Evolutionary conservation across 257 asterid genomes (phyloP).

Genomic region (Solanum habrochaites): DNA sequence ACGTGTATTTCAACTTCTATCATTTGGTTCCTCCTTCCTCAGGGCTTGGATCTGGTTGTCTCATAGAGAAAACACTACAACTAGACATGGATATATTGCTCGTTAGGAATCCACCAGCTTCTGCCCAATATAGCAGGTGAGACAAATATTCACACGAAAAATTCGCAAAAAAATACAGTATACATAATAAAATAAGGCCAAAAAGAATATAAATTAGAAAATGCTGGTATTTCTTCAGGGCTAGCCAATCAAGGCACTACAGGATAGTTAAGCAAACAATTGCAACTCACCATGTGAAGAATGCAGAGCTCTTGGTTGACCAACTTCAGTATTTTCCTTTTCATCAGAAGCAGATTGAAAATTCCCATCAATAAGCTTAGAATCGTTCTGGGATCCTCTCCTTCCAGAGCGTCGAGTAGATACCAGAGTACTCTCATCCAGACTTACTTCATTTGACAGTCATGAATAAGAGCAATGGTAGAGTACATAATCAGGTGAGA

Average conservation of each 20-base stretch:
- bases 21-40: neutral
- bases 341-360: conserved; percentile 24
- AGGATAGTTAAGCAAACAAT: neutral
- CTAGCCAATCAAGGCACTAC: neutral
- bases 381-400: conserved; percentile 54
- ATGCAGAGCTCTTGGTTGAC: conserved; percentile 21
- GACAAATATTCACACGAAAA: neutral
- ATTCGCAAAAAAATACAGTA: neutral
- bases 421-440: conserved; percentile 32
- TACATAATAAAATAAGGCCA: neutral
- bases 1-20: neutral
- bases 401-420: conserved; percentile 58
- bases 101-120: neutral
- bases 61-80: neutral
- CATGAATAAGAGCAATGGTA: conserved; percentile 17
- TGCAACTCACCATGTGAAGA: conserved; percentile 30
- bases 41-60: neutral
- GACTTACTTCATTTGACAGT: conserved; percentile 32
- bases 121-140: neutral
- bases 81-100: neutral
- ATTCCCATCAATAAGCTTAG: conserved; percentile 33
- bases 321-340: conserved; percentile 42
- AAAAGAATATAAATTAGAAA: neutral
- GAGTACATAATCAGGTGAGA: neutral
- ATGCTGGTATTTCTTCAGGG: neutral